These are phyloP conservation scores for Tuber indicum DNA, from an alignment of 495 filamentous ascomycete species.

Conservation along the genomic window DNA sequence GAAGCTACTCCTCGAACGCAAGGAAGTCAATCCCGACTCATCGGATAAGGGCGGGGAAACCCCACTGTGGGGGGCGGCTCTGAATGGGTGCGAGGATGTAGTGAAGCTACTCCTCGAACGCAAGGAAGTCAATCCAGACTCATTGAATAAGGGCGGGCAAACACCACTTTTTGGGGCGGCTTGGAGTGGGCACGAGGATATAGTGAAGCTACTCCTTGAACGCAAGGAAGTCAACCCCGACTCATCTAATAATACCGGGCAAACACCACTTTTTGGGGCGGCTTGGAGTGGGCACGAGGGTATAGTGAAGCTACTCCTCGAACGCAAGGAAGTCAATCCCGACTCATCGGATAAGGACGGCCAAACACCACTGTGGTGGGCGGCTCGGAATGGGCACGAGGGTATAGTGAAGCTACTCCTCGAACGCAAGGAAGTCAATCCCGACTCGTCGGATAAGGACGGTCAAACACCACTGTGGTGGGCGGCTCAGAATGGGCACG, in stretches of 20 bases:
- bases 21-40: constrained; percentile 14
- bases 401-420: not conserved
- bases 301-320: too few relatives aligned
- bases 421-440: not conserved
- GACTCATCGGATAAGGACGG: too few relatives aligned
- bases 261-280: too few relatives aligned
- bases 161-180: too few relatives aligned
- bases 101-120: constrained; percentile 34
- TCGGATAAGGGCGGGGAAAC: constrained; percentile 18
- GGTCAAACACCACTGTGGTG: not conserved
- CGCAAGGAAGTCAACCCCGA: not conserved
- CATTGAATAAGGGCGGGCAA: too few relatives aligned
- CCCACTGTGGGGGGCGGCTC: constrained; percentile 20
- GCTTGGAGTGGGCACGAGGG: too few relatives aligned
- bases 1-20: constrained; percentile 26
- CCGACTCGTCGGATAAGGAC: not conserved
- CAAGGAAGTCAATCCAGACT: not conserved
- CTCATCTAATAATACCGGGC: too few relatives aligned
- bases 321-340: too few relatives aligned
- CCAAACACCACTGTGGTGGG: too few relatives aligned
- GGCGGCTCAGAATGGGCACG: not conserved
- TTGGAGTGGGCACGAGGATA: too few relatives aligned
- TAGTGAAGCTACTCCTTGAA: too few relatives aligned
- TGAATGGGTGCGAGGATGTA: not conserved
- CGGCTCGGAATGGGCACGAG: not conserved